Base-by-base conservation (phyloP, 164 flowering plant species). In the Akebia trifoliata region DNA sequence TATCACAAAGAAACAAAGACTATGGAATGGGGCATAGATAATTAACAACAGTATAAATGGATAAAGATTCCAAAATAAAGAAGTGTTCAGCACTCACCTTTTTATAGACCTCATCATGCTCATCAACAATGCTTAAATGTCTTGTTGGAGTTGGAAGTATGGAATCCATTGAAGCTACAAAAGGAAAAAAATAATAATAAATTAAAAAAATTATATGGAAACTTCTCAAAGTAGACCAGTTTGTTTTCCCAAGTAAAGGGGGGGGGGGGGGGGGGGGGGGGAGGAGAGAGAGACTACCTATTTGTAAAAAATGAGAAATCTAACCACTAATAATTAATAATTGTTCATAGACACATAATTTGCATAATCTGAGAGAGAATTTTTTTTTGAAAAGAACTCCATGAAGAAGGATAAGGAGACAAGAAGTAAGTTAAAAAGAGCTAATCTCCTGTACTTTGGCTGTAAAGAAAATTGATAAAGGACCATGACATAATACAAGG, bases 21-120 rank as follows among this genome's bases (percentile, higher is more conserved):
- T 12, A 36, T 8, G 6, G 26, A 6, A 44, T n/a, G 30, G 29
- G 20, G 17, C 26, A 11, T 21, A 44, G 14, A 40, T 24, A 6
- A n/a, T 21, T 4, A 29, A 12, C 18, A 31, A 12, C 18, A 31
- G n/a, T 1, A 25, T 2, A 8, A 24, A 25, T 37, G 26, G 6
- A 57, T 2, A 18, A 30, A n/a, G 12, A 7, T 30, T 2, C 18
- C 15, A 18, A n/a, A 39, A 20, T 52, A 14, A 42, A 31, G 21
- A 10, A 20, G 28, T 2, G 20, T 18, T 6, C 39, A 52, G 36
- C 31, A 25, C 34, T 61, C 61, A 87, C 98, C 95, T 83, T 86
- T 54, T 86, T 88, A 70, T 65, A 75, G 28, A 74, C 60, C 62
- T 88, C 98, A 67, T 91, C 96, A 72, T 78, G 96, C 89, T 82